These are phyloP conservation scores for Apiotrichum laibachii DNA, from an alignment of 1,284 basidiomycete genomes.

Conservation along the genomic window DNA sequence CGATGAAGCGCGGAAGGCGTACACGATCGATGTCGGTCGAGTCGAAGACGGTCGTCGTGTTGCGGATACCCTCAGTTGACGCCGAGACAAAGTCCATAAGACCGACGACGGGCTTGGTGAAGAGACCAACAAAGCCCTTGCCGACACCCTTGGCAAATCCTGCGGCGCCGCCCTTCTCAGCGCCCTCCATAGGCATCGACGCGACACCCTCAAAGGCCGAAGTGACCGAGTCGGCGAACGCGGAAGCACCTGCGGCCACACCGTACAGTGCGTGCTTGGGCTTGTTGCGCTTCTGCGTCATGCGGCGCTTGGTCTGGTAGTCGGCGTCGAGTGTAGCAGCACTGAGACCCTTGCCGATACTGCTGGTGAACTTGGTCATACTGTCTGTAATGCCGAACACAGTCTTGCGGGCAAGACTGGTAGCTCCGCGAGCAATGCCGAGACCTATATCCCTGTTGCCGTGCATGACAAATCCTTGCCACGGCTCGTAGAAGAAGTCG, in stretches of 20 bases:
- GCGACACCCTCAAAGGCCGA: slow-evolving; percentile 95
- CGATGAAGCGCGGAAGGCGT: slow-evolving; percentile 81
- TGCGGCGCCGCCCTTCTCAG: slow-evolving; percentile 86
- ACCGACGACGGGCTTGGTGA: slow-evolving; percentile 96
- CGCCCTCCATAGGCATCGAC: slow-evolving; percentile 95
- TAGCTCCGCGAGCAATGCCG: slow-evolving; percentile 95
- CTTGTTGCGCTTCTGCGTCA: slow-evolving; percentile 87
- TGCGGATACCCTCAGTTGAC: slow-evolving; percentile 95
- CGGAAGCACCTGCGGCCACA: slow-evolving; percentile 88
- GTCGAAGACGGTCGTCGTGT: slow-evolving; percentile 98
- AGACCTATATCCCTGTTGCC: slow-evolving; percentile 93
- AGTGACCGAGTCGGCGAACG: slow-evolving; percentile 87
- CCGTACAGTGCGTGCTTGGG: slow-evolving; percentile 97
- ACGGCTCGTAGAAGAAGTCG: slow-evolving; percentile 99
- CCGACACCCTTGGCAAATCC: slow-evolving; percentile 99
- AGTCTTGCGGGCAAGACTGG: slow-evolving; percentile 98
- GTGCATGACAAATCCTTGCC: slow-evolving; percentile 95
- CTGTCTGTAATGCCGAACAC: slow-evolving; percentile 95
- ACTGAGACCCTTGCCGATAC: slow-evolving; percentile 93
- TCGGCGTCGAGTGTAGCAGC: slow-evolving; percentile 95
- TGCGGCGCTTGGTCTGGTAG: slow-evolving; percentile 83
- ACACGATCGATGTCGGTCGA: slow-evolving; percentile 85
- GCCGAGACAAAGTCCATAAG: slow-evolving; percentile 95
- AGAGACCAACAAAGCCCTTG: slow-evolving; percentile 84
- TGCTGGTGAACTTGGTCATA: slow-evolving; percentile 94